Evolutionary conservation across 768 basidiomycete species (phyloP).

Genomic region (Naganishia vaughanmartiniae): DNA sequence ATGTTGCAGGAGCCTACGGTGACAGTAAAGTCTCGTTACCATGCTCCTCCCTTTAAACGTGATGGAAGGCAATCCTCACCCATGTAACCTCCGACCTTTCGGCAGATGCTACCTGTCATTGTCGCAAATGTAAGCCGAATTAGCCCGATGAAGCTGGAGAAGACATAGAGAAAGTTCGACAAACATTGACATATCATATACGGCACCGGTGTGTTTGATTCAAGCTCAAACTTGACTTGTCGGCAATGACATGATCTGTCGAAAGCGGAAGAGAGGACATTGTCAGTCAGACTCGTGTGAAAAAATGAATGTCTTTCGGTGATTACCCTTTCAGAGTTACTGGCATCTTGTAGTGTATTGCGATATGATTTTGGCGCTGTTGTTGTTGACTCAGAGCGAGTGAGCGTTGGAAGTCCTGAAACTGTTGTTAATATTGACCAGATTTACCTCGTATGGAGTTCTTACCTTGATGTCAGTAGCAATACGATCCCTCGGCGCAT

Average conservation of each 20-base stretch:
- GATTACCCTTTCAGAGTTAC: slow-evolving; percentile 1
- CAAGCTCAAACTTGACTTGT: slow-evolving; percentile 45
- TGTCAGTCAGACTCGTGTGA: background rate
- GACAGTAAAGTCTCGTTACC: background rate
- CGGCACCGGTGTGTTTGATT: slow-evolving; percentile 50
- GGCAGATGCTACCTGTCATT: slow-evolving; percentile 43
- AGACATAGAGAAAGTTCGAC: background rate
- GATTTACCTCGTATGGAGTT: no score
- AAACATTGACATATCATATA: slow-evolving; percentile 48
- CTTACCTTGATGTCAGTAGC: no score
- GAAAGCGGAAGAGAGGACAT: background rate
- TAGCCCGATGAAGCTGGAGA: background rate
- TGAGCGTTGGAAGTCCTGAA: no score
- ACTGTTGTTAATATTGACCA: no score
- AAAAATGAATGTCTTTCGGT: background rate
- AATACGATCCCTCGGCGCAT: no score
- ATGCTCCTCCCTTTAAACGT: background rate
- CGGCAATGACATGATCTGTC: slow-evolving; percentile 50
- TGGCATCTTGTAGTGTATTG: background rate
- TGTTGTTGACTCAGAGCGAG: no score
- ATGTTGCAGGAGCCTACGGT: slow-evolving; percentile 37
- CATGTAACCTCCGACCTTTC: slow-evolving; percentile 52
- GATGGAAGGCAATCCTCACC: slow-evolving; percentile 35
- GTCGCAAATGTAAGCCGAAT: background rate
- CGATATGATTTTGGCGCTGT: no score